Base-by-base conservation (phyloP, 2,329 filamentous ascomycete species). In the Cordyceps cicadae region DNA sequence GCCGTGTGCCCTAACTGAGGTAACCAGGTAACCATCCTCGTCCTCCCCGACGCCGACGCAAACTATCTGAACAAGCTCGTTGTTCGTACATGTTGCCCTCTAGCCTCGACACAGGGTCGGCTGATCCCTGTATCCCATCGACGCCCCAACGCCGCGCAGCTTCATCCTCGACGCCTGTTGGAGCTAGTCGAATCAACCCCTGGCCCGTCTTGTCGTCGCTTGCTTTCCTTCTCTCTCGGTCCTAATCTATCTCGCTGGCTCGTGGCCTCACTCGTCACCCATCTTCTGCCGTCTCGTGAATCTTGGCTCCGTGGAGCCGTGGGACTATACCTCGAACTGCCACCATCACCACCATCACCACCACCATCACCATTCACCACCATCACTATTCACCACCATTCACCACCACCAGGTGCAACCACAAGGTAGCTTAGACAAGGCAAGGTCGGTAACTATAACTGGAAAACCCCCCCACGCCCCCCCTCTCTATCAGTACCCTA, bases 71-170 rank as follows among this genome's bases (percentile, higher is more conserved):
- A n/a, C 39, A 7, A 43, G n/a, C 29, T 29, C 29, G 29, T 29
- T 29, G 6, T 29, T 29, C 29, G 29, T 52, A n/a, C n/a, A 37
- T 52, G 29, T 2, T 52, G 29, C 1, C 8, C 24, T 24, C 37
- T 12, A n/a, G 5, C 21, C 37, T 50, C 17, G 39, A 48, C 26
- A 56, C 54, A 43, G 37, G 55, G 55, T 51, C 48, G 46, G 46
- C 55, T 58, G 48, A 58, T 58, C 55, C 55, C 34, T 58, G 46
- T 51, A 58, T 51, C 48, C 45, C 24, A 58, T 58, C 55, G 43
- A 43, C 55, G 55, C 55, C 55, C 34, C 34, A 26, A 26, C 19
- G 21, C 21, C 45, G 45, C 45, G n/a, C 34, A 41, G 45, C 54
- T 48, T 50, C 43, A 19, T 48, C 14, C 54, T 57, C 45, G 29